Evolutionary conservation across 139 green algal species (phyloP).

Genomic region (Chlorella sp.): DNA sequence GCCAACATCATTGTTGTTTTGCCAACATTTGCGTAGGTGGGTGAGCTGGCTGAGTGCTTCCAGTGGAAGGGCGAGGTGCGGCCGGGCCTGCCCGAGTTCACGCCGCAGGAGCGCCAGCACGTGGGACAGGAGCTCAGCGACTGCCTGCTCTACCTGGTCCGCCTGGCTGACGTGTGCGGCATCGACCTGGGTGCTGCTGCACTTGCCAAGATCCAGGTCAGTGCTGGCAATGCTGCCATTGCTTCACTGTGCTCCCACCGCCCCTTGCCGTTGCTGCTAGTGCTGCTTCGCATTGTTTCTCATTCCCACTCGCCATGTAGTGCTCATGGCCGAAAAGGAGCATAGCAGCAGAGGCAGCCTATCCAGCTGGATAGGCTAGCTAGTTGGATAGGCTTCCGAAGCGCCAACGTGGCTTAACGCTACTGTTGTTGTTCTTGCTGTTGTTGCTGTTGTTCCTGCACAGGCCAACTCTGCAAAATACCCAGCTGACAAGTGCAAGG

Average conservation of each 20-base stretch:
- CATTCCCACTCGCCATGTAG: too few species aligned
- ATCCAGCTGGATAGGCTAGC: background rate
- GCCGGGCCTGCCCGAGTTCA: background rate
- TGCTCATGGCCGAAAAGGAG: too few species aligned
- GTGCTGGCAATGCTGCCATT: too few species aligned
- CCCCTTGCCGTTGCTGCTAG: too few species aligned
- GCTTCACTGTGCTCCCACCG: too few species aligned
- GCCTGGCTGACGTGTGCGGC: conserved; percentile 60
- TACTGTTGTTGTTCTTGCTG: background rate
- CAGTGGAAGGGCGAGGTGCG: conserved; percentile 60
- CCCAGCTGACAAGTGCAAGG: background rate
- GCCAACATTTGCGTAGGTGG: too few species aligned
- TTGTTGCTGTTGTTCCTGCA: background rate
- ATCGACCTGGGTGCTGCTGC: conserved; percentile 56
- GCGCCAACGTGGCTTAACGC: background rate
- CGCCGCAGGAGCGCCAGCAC: background rate
- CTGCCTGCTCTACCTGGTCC: background rate
- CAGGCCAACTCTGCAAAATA: conserved; percentile 6
- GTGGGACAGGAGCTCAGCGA: background rate
- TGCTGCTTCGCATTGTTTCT: too few species aligned
- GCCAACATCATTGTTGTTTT: too few species aligned
- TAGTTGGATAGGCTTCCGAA: background rate
- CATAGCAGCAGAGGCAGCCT: background rate
- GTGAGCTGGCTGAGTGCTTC: conserved; percentile 40
- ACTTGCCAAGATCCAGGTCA: conserved; percentile 30